These are phyloP conservation scores for Globisporangium emineosum DNA, from an alignment of 352 stramenopile species.

Conservation along the genomic window DNA sequence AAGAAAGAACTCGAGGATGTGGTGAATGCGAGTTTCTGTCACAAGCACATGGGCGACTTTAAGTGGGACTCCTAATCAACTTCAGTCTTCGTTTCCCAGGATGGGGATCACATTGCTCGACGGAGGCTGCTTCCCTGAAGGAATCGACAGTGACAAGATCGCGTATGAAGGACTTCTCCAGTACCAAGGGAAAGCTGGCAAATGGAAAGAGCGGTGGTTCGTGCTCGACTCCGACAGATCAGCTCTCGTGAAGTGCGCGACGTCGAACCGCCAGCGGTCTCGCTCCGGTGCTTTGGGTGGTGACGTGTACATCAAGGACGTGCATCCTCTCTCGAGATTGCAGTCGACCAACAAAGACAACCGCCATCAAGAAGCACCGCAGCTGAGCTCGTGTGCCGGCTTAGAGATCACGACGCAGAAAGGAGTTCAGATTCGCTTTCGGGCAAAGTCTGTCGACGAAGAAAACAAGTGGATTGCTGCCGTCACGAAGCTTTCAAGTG, in stretches of 20 bases:
- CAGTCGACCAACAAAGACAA: background rate
- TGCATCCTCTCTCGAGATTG: conserved; percentile 20
- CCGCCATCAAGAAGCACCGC: background rate
- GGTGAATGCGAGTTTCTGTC: background rate
- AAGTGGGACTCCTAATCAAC: background rate
- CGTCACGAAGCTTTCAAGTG: conserved; percentile 37
- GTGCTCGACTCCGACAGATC: conserved; percentile 39
- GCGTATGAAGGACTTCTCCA: conserved; percentile 45
- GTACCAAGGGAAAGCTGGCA: conserved; percentile 42
- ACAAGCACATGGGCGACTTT: too few relatives aligned
- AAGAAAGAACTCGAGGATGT: conserved; percentile 1
- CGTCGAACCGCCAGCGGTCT: conserved; percentile 27
- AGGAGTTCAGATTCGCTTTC: conserved; percentile 35
- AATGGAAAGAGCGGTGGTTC: conserved; percentile 75
- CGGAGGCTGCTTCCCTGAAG: conserved; percentile 23
- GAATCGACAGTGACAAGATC: conserved; percentile 16
- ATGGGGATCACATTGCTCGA: conserved; percentile 18
- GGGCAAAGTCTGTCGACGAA: conserved; percentile 38
- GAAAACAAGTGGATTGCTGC: conserved; percentile 43
- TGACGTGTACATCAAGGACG: conserved; percentile 32
- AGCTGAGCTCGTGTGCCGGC: conserved; percentile 1
- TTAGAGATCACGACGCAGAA: conserved; percentile 33
- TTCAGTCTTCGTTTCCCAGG: background rate
- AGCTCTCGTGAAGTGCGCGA: conserved; percentile 50
- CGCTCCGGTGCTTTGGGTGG: conserved; percentile 29